Evolutionary conservation across 305 asterid species (phyloP), one percentile per base, ranked within the genome.

Genomic region (Fraxinus nigra): DNA sequence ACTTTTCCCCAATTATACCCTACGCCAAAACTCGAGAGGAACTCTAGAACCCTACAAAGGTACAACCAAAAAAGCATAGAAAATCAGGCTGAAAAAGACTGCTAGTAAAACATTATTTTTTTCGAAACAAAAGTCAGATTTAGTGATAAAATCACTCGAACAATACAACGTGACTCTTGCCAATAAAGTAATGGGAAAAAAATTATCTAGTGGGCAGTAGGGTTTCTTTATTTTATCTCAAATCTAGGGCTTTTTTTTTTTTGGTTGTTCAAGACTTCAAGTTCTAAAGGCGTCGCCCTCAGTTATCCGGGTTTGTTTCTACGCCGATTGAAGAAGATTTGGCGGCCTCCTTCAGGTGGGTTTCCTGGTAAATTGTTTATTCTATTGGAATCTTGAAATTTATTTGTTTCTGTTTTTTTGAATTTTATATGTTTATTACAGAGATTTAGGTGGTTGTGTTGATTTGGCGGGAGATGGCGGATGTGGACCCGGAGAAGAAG

Each of bases 381-480:
- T 28, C 0, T 30, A 30, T 69, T 69, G 40, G 40, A 32, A 69
- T 30, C 16, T 69, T 69, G 73, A 26, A 63, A 8, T 24, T 63
- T 63, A 24, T 22, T 65, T 78, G 54, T 20, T 63, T 48, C 59
- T 46, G 51, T 43, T 11, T 13, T 77, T 84, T 87, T 78, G 46
- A 81, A 59, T 3, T 69, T 76, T 69, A 72, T 72, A 72, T 32
- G 83, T 83, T 28, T 14, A 30, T 69, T 8, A 13, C n/a, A 14
- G 16, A 28, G 75, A 69, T 69, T 69, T 69, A 69, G 43, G 82
- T 79, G 85, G 83, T 86, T 82, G 77, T 51, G 84, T 80, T 81
- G 89, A 75, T 79, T 88, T 87, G 86, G 85, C 87, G 87, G 87
- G 92, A 88, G 88, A 92, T 93, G 99, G 90, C 94, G 82, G 88